Percentiles rank a stretch among this genome's conserved stretches.
phyloP scores from a whole-genome alignment of 371 early-diverging fungal genomes.

The Syncephalastrum sp. region DNA sequence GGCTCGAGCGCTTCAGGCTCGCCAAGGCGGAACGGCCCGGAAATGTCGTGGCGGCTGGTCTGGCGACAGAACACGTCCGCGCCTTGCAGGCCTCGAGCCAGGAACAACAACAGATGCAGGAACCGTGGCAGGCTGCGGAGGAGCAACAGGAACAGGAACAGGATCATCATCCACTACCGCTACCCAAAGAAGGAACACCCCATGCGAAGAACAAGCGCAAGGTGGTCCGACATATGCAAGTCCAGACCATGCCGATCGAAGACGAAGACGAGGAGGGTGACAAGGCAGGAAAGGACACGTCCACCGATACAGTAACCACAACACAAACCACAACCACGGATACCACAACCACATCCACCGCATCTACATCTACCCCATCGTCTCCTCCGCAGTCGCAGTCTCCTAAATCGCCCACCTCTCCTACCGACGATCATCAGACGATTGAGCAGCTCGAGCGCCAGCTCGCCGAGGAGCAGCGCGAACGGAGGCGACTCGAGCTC shows the following conservation, averaged over 20 bases:
- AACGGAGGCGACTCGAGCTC: conserved; percentile 37
- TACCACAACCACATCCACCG: neutral
- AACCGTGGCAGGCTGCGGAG: neutral
- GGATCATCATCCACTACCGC: neutral
- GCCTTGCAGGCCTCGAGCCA: conserved; percentile 31
- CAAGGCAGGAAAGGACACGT: neutral
- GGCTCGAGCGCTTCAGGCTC: conserved; percentile 30
- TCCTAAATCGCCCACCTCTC: too few relatives aligned
- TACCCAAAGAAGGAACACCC: neutral
- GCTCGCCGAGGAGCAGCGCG: conserved; percentile 29
- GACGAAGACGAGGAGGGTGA: neutral
- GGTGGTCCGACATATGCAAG: conserved; percentile 19
- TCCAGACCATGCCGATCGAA: conserved; percentile 17
- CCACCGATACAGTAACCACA: neutral
- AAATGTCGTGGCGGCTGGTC: conserved; percentile 30
- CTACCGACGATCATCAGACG: conserved; percentile 1
- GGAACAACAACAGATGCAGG: neutral
- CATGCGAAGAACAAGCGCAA: conserved; percentile 6
- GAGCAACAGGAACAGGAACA: conserved; percentile 1
- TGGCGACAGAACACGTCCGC: conserved; percentile 40
- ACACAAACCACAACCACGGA: too few relatives aligned
- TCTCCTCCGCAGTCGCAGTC: too few relatives aligned
- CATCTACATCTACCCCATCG: too few relatives aligned
- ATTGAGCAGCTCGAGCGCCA: conserved; percentile 28
- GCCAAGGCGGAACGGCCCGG: conserved; percentile 30